Evolutionary conservation across 2,329 filamentous ascomycete species (phyloP), one percentile per base, ranked within the genome.

Genomic region (Karstenula rhodostoma): DNA sequence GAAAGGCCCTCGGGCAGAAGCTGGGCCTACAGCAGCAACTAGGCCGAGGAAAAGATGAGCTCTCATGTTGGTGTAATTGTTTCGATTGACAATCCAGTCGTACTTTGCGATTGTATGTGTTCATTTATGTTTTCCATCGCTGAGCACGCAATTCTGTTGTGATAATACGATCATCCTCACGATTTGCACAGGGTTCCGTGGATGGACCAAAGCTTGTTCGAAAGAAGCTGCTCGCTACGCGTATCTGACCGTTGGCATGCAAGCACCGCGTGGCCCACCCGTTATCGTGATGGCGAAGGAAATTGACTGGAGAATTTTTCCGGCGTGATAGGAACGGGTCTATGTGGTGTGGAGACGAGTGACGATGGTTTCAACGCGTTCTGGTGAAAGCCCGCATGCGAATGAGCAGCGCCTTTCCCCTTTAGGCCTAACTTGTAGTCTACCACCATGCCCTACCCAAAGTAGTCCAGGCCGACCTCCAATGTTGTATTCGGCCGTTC

Each of bases 1-100:
- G 32, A 73, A 73, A 5, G 68, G 68, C 4, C 66, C 66, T 27
- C 58, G 55, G 2, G 62, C 62, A 3, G 42, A 29, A 8, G 40
- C 37, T 33, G 25, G 43, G 27, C 43, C 42, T 4, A 46, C 57
- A 22, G 49, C 47, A 29, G 54, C 48, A 10, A 61, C 48, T 8
- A 33, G 25, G 43, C 49, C 52, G 23, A 61, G 4, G 6, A 63
- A 8, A 17, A 56, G 52, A 17, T 27, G 27, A 3, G 15, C 37
- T 33, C 52, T 55, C 61, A 63, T 63, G 13, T 53, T 47, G 19
- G 23, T 15, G 23, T 27, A 9, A 22, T 27, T 47, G 22, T 47
- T 22, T 10, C 7, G 40, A 43, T 10, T 9, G n/a, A 22, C n/a
- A 9, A 43, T 9, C 19, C 19, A 43, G 40, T 43, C n/a, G 13